Conservation (phyloP, 208 protist genomes). For the Wallacemonas sp. region DNA sequence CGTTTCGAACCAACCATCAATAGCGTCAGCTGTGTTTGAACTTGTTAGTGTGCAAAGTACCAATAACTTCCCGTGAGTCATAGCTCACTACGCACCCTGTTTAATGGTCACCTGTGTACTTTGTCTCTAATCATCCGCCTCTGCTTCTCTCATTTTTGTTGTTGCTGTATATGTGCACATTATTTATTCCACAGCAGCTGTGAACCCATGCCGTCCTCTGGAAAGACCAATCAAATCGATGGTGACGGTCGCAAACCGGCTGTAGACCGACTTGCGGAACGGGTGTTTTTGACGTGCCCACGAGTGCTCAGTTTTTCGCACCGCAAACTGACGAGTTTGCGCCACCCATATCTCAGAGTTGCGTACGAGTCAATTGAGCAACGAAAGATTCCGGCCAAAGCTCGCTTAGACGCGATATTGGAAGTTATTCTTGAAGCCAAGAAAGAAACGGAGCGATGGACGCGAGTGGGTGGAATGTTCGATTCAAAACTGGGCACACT, state of each 20-base stretch:
- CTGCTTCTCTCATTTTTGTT: background rate
- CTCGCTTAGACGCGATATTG: constrained; percentile 39
- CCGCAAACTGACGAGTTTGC: constrained; percentile 50
- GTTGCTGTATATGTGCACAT: background rate
- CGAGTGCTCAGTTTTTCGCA: constrained; percentile 75
- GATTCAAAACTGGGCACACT: constrained; percentile 59
- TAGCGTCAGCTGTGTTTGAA: too few species aligned
- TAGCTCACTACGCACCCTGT: too few species aligned
- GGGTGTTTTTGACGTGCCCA: constrained; percentile 58
- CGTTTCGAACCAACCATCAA: too few species aligned
- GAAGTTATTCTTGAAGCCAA: constrained; percentile 50
- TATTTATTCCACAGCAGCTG: too few species aligned
- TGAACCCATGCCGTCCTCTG: background rate
- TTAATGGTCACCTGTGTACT: too few species aligned
- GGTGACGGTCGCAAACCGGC: constrained; percentile 23
- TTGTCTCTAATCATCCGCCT: too few species aligned
- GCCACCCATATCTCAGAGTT: constrained; percentile 67
- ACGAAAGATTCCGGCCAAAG: constrained; percentile 15
- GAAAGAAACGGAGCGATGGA: constrained; percentile 54
- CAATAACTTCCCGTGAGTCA: too few species aligned
- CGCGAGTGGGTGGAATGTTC: constrained; percentile 54
- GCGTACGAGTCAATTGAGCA: constrained; percentile 34
- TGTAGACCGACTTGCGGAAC: constrained; percentile 61
- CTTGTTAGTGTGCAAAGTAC: too few species aligned
- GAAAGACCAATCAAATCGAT: background rate